A percentile compares a stretch with the other conserved stretches of the same genome.
Conservation (phyloP, 2,329 filamentous ascomycete genomes). For the Bipolaris zeicola region DNA sequence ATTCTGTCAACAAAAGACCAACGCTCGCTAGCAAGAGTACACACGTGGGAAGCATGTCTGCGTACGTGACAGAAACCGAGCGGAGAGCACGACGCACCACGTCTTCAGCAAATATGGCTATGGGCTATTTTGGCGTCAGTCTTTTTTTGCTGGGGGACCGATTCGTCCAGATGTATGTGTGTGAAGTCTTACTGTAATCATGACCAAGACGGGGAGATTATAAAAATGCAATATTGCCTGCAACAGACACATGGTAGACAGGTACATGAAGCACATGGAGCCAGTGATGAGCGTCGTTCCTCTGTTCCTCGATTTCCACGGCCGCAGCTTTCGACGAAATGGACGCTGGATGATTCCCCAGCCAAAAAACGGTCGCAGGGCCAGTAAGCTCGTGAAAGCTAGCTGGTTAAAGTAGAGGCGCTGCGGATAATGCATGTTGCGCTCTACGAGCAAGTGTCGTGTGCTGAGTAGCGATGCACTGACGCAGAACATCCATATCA, state of each 20-base stretch:
- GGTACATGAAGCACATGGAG: constrained; percentile 18
- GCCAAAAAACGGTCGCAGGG: not conserved
- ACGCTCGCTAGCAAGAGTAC: constrained; percentile 19
- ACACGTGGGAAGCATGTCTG: constrained; percentile 19
- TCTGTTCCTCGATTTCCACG: not conserved
- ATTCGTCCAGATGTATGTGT: not conserved
- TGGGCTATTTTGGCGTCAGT: constrained; percentile 15
- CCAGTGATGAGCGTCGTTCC: constrained; percentile 3
- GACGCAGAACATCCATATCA: constrained; percentile 21
- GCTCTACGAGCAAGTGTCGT: constrained; percentile 28
- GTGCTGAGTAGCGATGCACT: constrained; percentile 23
- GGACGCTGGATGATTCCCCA: constrained; percentile 1
- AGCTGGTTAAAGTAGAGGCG: constrained; percentile 22
- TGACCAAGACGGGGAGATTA: constrained; percentile 36
- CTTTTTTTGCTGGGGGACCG: too few species aligned
- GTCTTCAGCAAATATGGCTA: constrained; percentile 24
- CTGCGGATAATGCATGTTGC: constrained; percentile 30
- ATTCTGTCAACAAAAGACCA: constrained; percentile 32
- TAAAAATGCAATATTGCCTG: constrained; percentile 39
- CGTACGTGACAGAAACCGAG: constrained; percentile 8
- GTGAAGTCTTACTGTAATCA: constrained; percentile 33
- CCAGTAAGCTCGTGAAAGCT: constrained; percentile 2
- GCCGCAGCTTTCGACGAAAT: not conserved
- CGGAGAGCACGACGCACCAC: constrained; percentile 12
- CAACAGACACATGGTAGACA: constrained; percentile 26